Base-by-base conservation (phyloP, 805 yeast genomes). In the Clavispora vitiphila region DNA sequence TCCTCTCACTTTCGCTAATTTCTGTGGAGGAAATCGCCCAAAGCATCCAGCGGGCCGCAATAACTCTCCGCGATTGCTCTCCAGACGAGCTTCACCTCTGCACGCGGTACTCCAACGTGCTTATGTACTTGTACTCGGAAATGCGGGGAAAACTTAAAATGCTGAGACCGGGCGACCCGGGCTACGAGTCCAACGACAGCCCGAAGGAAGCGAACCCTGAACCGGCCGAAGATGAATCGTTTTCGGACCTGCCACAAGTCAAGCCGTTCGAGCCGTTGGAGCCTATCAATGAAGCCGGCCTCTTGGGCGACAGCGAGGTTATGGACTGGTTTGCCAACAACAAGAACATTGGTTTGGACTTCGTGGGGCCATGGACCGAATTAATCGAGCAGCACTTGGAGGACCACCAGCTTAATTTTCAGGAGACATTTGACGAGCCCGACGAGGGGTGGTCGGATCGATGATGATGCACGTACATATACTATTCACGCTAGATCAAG, bases 51-150 rank as follows among this genome's bases (percentile, higher is more conserved):
- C 73, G 74, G 40, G 82, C 90, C 1, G 91, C 96, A 0, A 71
- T 79, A 12, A 81, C 83, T 1, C 62, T 89, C 29, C 64, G 88
- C 42, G 95, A 86, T 52, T 84, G 96, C 20, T 77, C 95, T 1
- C 96, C 96, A 0, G 96, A 89, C 62, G 95, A 87, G 49, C 67
- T 89, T 30, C 96, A 89, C 64, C 67, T 89, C 24, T 83, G 95
- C 58, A 79, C 86, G 0, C 66, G 95, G 37, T 87, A 87, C 55
- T 81, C 89, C 10, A 83, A 86, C 11, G 83, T 85, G 39, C 63
- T 87, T 52, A 74, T 84, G 80, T 86, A 80, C 52, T 66, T 87
- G 34, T 84, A 88, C 48, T 77, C 86, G 3, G 88, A 86, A 57
- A 79, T 85, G 80, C 81, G 77, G 53, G 67, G 76, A 12, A 69